phyloP scores from a whole-genome alignment of 2,329 filamentous ascomycete genomes.

The Microascus cirrosus region DNA sequence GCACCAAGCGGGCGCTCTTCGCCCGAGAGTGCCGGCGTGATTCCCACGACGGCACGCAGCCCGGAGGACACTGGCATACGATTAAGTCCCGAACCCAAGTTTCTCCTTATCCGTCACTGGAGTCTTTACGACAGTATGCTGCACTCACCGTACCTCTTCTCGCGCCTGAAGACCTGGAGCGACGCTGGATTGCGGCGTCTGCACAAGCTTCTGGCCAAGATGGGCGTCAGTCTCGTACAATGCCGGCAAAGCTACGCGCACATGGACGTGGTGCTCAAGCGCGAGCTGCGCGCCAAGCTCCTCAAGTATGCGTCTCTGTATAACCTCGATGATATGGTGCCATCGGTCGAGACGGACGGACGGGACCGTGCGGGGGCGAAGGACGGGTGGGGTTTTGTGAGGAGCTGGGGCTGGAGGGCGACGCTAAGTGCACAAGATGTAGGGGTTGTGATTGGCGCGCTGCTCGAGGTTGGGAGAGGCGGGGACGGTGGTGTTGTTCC shows the following conservation, averaged over 20 bases:
- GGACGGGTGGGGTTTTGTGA: constrained; percentile 93
- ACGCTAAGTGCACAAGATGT: constrained; percentile 90
- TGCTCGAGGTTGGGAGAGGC: constrained; percentile 77
- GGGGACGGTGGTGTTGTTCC: constrained; percentile 6
- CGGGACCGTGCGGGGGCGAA: constrained; percentile 61
- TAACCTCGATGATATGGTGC: constrained; percentile 87
- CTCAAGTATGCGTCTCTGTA: constrained; percentile 89
- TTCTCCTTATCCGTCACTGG: constrained; percentile 90
- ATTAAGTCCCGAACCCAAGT: constrained; percentile 84
- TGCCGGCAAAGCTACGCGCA: constrained; percentile 94
- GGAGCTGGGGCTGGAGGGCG: constrained; percentile 95
- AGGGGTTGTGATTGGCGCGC: constrained; percentile 81
- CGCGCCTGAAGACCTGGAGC: constrained; percentile 87
- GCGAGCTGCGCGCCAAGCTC: constrained; percentile 71
- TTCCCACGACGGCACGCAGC: constrained; percentile 77
- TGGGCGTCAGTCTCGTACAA: constrained; percentile 89
- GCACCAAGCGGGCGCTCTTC: constrained; percentile 39
- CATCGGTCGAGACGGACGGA: constrained; percentile 60
- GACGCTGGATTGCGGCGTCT: constrained; percentile 79
- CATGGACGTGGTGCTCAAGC: constrained; percentile 96
- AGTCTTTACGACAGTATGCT: constrained; percentile 97
- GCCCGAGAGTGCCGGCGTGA: constrained; percentile 65
- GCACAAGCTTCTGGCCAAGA: constrained; percentile 92
- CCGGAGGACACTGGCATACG: constrained; percentile 89
- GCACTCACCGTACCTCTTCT: constrained; percentile 89